Conservation (phyloP, 805 yeast species). For the Yarrowia sp. region DNA sequence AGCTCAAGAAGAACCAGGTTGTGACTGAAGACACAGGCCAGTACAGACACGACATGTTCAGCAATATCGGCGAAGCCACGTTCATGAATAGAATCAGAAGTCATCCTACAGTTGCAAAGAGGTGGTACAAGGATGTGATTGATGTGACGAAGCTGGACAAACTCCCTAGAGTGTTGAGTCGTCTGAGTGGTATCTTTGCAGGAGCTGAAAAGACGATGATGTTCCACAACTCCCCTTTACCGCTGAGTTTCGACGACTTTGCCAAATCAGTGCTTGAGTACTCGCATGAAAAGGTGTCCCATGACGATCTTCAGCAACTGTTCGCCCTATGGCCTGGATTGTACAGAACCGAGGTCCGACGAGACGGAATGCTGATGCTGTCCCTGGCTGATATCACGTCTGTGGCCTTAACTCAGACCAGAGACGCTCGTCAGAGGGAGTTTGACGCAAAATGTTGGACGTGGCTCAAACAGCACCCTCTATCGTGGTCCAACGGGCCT, state of each 20-base stretch:
- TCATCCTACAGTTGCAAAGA: conserved; percentile 12
- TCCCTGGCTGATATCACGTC: conserved; percentile 12
- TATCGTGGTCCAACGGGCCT: conserved; percentile 1
- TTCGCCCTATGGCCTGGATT: conserved; percentile 44
- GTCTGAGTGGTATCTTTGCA: conserved; percentile 43
- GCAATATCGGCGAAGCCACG: conserved; percentile 32
- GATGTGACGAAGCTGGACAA: conserved; percentile 30
- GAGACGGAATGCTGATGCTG: conserved; percentile 38
- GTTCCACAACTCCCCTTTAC: conserved; percentile 40
- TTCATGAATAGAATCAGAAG: conserved; percentile 32
- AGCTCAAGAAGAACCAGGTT: conserved; percentile 11
- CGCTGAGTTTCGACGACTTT: conserved; percentile 44
- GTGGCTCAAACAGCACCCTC: conserved; percentile 13
- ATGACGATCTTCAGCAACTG: conserved; percentile 43
- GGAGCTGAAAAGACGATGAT: conserved; percentile 41
- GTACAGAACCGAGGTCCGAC: conserved; percentile 42
- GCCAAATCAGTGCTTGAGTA: conserved; percentile 41
- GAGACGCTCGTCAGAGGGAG: conserved; percentile 14
- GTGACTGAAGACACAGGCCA: neutral
- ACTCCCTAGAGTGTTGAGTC: conserved; percentile 41
- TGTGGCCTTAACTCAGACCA: neutral
- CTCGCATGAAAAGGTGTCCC: conserved; percentile 42
- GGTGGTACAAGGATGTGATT: conserved; percentile 18
- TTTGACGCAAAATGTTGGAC: conserved; percentile 32
- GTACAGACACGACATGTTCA: conserved; percentile 36